These are phyloP conservation scores for Penicillium sp. DNA, from an alignment of 2,329 filamentous ascomycete species.

Conservation along the genomic window DNA sequence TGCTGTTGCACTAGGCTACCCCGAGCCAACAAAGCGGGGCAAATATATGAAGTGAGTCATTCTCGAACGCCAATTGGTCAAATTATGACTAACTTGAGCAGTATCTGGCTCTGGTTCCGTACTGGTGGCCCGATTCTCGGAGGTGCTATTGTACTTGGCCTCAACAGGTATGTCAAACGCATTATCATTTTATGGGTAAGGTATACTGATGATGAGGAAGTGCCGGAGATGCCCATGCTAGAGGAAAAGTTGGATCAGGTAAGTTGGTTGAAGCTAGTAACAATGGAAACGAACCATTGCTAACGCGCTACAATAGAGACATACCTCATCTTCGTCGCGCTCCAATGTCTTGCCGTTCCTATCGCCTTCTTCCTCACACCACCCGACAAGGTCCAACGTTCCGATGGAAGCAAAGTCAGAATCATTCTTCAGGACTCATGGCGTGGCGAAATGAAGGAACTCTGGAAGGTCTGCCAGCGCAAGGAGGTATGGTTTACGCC, in stretches of 20 bases:
- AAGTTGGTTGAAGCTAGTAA: neutral
- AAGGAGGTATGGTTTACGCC: constrained; percentile 18
- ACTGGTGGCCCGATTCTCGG: constrained; percentile 52
- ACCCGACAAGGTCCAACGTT: constrained; percentile 45
- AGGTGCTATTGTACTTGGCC: constrained; percentile 47
- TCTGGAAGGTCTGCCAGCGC: constrained; percentile 31
- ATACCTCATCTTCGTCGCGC: constrained; percentile 46
- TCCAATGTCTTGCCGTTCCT: constrained; percentile 40
- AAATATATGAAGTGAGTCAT: constrained; percentile 44
- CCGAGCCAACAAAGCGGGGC: constrained; percentile 49
- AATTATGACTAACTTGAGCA: constrained; percentile 7
- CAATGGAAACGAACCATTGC: neutral
- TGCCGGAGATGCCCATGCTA: constrained; percentile 18
- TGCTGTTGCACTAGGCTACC: constrained; percentile 51
- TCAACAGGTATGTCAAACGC: constrained; percentile 38
- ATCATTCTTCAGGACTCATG: constrained; percentile 41
- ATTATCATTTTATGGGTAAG: too few species aligned
- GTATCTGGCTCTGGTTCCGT: constrained; percentile 52
- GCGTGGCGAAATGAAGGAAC: constrained; percentile 40
- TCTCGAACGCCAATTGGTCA: too few species aligned
- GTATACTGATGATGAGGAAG: constrained; percentile 6
- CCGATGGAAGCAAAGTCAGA: constrained; percentile 42
- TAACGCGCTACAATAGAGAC: constrained; percentile 25
- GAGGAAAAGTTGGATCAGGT: constrained; percentile 28
- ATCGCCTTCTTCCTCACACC: constrained; percentile 42